Base-by-base conservation (phyloP, 495 filamentous ascomycete genomes). In the Lindgomyces ingoldianus region DNA sequence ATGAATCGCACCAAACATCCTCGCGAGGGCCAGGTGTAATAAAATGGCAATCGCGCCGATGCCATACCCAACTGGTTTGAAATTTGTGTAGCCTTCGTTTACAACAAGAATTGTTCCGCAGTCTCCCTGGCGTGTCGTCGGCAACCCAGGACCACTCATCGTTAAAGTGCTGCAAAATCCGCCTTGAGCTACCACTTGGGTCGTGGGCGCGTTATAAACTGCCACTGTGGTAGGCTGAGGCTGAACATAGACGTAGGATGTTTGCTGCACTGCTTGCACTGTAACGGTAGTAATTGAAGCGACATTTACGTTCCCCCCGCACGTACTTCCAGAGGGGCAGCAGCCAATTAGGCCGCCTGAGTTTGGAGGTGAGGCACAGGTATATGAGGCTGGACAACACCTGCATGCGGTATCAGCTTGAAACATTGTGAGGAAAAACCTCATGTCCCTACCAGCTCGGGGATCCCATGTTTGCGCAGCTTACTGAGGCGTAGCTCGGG, bases 301-400 rank as follows among this genome's bases (percentile, higher is more conserved):
- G 24, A 57, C 70, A 44, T 69, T 67, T 30, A 72, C 49, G 39
- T 18, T 64, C 29, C 72, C 75, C 42, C 51, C 51, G 57, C 74
- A 77, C 25, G 60, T 52, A 27, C 49, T 57, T 26, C 74, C 73
- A n/a, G 42, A 22, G 3, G 73, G 75, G 63, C 75, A 77, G 63
- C 75, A 77, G 52, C 72, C 75, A 30, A 76, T 71, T 26, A 69
- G 14, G 27, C 68, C 61, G 27, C 47, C 57, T 0, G 64, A 57
- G 45, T 50, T 57, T 30, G 65, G 26, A 21, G 67, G 48, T 52
- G 60, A 53, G 51, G 64, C 59, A 63, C 75, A 77, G 42, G 50
- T 67, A 60, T 74, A 72, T 47, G 49, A 29, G 16, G 54, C 53
- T 0, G 75, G 73, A 62, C 75, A 77, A 64, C 75, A 77, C 73